These are phyloP conservation scores for Quercus tomentella DNA, from an alignment of 331 rosid genomes.

Conservation along the genomic window DNA sequence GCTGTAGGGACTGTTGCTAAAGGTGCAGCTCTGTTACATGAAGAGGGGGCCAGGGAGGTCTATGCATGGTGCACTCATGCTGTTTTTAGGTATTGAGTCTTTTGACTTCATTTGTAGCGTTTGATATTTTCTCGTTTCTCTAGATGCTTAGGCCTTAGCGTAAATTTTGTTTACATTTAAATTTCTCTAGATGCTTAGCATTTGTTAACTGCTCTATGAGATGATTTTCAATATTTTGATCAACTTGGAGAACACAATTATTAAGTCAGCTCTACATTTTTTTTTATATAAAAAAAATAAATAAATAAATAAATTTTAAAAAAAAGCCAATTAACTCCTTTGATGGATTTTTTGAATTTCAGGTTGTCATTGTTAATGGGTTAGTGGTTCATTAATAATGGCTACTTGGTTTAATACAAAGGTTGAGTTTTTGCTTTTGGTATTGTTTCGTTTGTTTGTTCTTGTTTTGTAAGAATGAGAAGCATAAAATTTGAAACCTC, in stretches of 20 bases:
- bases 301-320: not conserved
- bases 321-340: not conserved
- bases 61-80: constrained; percentile 92
- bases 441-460: too few species aligned
- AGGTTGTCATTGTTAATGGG: too few species aligned
- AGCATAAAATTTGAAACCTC: too few species aligned
- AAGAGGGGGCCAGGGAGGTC: constrained; percentile 65
- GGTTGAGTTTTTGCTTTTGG: too few species aligned
- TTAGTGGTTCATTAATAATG: too few species aligned
- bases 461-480: too few species aligned
- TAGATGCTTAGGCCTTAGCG: not conserved
- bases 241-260: not conserved
- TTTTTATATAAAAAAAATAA: too few species aligned
- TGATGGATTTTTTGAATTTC: too few species aligned
- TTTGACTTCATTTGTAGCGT: not conserved
- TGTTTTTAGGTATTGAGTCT: constrained; percentile 65
- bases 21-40: constrained; percentile 61
- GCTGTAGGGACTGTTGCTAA: constrained; percentile 68
- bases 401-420: too few species aligned
- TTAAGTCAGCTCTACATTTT: not conserved
- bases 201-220: not conserved
- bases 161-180: not conserved
- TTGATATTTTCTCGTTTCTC: not conserved
- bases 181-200: not conserved
- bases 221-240: not conserved